These are phyloP conservation scores for Saccharum officinarum DNA, from an alignment of 176 grass and related monocot species.

Conservation along the genomic window DNA sequence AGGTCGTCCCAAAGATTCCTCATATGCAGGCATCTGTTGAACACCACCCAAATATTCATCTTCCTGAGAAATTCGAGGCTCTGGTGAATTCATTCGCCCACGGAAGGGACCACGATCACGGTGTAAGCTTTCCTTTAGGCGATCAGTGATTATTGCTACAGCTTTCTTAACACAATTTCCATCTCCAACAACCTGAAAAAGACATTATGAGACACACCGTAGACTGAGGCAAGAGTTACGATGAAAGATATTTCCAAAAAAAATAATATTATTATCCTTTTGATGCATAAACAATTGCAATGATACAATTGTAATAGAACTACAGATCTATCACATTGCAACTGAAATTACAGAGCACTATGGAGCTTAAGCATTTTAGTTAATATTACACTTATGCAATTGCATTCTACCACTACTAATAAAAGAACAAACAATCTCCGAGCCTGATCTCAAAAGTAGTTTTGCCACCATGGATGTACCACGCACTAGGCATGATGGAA, in stretches of 20 bases:
- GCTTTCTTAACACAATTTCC: constrained; percentile 85
- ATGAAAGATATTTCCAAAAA: not conserved
- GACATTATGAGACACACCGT: constrained; percentile 12
- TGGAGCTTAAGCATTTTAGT: not conserved
- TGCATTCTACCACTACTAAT: not conserved
- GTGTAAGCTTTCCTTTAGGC: constrained; percentile 94
- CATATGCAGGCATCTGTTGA: constrained; percentile 52
- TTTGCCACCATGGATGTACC: not conserved
- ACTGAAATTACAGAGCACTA: not conserved
- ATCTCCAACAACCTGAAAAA: constrained; percentile 82
- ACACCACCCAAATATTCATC: constrained; percentile 58
- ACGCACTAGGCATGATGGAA: not conserved
- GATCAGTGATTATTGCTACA: constrained; percentile 72
- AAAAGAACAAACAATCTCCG: not conserved
- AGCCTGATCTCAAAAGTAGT: not conserved
- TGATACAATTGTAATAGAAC: not conserved
- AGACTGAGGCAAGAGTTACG: not conserved
- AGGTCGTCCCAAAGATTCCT: constrained; percentile 57
- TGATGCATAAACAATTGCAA: not conserved
- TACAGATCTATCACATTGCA: constrained; percentile 18
- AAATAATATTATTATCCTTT: not conserved
- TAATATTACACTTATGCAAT: not conserved
- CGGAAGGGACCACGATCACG: constrained; percentile 81
- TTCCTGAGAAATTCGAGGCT: constrained; percentile 56
- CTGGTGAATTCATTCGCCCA: constrained; percentile 74